Conservation (phyloP, 441 rosid genomes). For the Jatropha multifida region DNA sequence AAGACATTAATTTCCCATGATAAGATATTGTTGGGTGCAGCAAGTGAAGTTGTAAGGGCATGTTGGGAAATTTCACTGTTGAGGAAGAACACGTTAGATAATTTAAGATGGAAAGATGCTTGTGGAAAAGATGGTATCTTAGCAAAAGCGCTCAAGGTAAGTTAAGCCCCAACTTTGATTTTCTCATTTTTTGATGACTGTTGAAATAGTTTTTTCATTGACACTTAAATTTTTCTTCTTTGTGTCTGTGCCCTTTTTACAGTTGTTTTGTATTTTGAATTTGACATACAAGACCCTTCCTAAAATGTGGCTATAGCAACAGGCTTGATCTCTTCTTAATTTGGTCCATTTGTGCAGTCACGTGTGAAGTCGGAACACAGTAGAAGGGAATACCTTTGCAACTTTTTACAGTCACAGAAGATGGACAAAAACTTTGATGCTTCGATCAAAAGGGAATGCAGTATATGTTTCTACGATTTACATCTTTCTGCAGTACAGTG, state of each 20-base stretch:
- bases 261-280: background rate
- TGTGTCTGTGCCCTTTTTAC: background rate
- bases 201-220: background rate
- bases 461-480: slow-evolving; percentile 57
- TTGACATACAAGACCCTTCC: background rate
- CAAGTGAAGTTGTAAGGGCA: slow-evolving; percentile 62
- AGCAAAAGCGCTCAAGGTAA: slow-evolving; percentile 62
- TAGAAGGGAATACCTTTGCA: slow-evolving; percentile 47
- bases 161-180: slow-evolving; percentile 8
- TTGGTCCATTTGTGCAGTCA: slow-evolving; percentile 39
- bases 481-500: slow-evolving; percentile 69
- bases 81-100: slow-evolving; percentile 41
- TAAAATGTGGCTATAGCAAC: background rate
- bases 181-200: background rate
- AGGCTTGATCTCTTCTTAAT: slow-evolving; percentile 2
- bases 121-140: slow-evolving; percentile 63
- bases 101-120: slow-evolving; percentile 52
- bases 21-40: slow-evolving; percentile 65
- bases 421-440: slow-evolving; percentile 50
- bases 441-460: slow-evolving; percentile 55
- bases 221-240: background rate
- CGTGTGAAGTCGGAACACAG: slow-evolving; percentile 49
- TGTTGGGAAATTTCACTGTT: slow-evolving; percentile 50
- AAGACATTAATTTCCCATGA: slow-evolving; percentile 67
- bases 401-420: slow-evolving; percentile 34